A percentile compares a stretch with the other conserved stretches of the same genome.
These are phyloP conservation scores for Pythium brachiatum DNA, from an alignment of 352 stramenopile genomes.

Conservation along the genomic window DNA sequence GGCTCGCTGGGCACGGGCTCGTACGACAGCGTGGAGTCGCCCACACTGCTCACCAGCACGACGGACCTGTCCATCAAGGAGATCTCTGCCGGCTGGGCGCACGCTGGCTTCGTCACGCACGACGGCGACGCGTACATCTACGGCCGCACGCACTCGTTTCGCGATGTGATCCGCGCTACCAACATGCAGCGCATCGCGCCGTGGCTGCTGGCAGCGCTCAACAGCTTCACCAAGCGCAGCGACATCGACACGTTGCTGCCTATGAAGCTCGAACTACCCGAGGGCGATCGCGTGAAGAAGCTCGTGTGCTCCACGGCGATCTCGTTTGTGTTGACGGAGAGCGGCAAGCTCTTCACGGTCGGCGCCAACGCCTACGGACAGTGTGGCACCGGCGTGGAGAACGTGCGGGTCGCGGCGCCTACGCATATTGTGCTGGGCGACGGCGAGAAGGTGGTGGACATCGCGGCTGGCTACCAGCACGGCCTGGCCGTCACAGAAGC, in stretches of 20 bases:
- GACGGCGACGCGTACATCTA: conserved; percentile 71
- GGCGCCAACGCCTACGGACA: conserved; percentile 82
- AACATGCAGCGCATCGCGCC: conserved; percentile 82
- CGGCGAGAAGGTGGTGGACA: conserved; percentile 62
- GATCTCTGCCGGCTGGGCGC: conserved; percentile 75
- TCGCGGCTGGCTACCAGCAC: conserved; percentile 79
- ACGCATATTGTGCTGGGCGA: conserved; percentile 55
- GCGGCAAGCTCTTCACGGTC: conserved; percentile 74
- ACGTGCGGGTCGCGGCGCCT: conserved; percentile 54
- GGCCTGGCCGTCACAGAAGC: conserved; percentile 61
- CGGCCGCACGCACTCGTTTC: conserved; percentile 80
- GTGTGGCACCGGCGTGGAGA: conserved; percentile 63
- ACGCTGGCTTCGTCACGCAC: conserved; percentile 69
- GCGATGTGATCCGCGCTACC: conserved; percentile 78
- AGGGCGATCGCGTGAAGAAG: conserved; percentile 60
- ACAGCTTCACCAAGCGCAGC: conserved; percentile 59
- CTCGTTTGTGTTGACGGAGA: conserved; percentile 71
- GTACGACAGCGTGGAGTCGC: conserved; percentile 52
- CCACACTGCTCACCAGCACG: conserved; percentile 46
- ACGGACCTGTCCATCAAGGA: conserved; percentile 45
- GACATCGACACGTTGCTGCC: conserved; percentile 69
- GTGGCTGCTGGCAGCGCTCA: conserved; percentile 66
- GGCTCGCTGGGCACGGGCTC: conserved; percentile 65
- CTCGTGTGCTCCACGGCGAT: conserved; percentile 84
- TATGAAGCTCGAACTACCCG: conserved; percentile 51